phyloP scores from a whole-genome alignment of 768 basidiomycete genomes.

The Botryobasidium botryosum region DNA sequence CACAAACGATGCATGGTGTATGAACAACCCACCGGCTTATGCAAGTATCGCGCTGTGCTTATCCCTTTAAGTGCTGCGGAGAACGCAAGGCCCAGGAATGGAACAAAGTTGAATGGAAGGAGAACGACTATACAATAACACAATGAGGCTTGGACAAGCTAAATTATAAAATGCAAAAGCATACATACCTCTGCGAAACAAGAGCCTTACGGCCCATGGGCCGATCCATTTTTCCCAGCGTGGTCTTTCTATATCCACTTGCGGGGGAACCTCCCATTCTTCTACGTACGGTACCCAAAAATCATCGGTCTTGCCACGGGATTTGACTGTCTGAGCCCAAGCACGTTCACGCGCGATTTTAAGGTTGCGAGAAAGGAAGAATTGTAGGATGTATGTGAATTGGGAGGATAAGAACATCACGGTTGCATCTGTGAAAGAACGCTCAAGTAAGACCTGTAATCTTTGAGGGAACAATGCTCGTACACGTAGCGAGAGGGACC shows the following conservation, averaged over 20 bases:
- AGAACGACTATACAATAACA: slow-evolving; percentile 25
- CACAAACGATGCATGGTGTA: background rate
- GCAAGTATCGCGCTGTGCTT: slow-evolving; percentile 49
- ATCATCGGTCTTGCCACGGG: slow-evolving; percentile 61
- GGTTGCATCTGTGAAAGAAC: slow-evolving; percentile 41
- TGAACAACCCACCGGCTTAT: slow-evolving; percentile 36
- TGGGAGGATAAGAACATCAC: slow-evolving; percentile 58
- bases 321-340: slow-evolving; percentile 58
- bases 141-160: background rate
- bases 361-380: slow-evolving; percentile 74
- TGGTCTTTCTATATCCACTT: slow-evolving; percentile 18
- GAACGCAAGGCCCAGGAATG: slow-evolving; percentile 44
- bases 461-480: slow-evolving; percentile 12
- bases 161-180: background rate
- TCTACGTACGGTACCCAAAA: slow-evolving; percentile 79
- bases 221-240: slow-evolving; percentile 21
- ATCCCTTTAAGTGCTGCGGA: slow-evolving; percentile 50
- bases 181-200: slow-evolving; percentile 30
- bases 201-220: slow-evolving; percentile 25
- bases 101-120: slow-evolving; percentile 47
- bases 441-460: slow-evolving; percentile 8
- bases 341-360: slow-evolving; percentile 60
- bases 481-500: slow-evolving; percentile 60
- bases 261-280: slow-evolving; percentile 50
- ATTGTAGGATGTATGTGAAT: slow-evolving; percentile 54